Percentiles rank a stretch among this genome's conserved stretches.
phyloP scores from a whole-genome alignment of 768 basidiomycete species.

The Tulasnella calospora region DNA sequence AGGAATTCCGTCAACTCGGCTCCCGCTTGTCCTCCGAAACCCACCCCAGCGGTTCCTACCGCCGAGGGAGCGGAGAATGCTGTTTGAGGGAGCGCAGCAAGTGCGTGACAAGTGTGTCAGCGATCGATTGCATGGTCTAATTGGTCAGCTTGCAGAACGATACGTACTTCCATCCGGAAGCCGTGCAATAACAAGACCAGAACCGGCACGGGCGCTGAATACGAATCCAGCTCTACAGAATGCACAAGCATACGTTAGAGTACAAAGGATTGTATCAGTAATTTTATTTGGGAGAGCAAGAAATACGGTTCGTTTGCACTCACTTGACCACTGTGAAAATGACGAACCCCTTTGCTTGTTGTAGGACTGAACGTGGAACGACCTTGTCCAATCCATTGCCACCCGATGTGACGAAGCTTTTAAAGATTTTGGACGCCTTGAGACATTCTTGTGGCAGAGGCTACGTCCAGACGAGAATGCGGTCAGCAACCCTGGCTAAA shows the following conservation, averaged over 20 bases:
- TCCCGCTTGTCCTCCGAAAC: conserved; percentile 62
- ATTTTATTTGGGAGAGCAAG: conserved; percentile 58
- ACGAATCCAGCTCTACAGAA: conserved; percentile 36
- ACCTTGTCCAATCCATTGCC: conserved; percentile 39
- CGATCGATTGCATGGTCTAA: not conserved
- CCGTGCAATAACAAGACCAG: conserved; percentile 83
- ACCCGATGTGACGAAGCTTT: conserved; percentile 6
- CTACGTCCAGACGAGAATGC: conserved; percentile 7
- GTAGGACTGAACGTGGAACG: conserved; percentile 52
- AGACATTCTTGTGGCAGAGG: conserved; percentile 25
- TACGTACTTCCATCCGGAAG: conserved; percentile 73
- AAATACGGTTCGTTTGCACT: conserved; percentile 38
- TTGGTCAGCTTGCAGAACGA: conserved; percentile 1
- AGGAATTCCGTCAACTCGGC: conserved; percentile 85
- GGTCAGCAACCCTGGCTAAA: not conserved
- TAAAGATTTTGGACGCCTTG: conserved; percentile 23
- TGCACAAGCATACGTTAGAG: not conserved
- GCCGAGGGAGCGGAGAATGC: conserved; percentile 92
- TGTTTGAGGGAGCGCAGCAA: conserved; percentile 34
- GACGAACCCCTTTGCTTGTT: conserved; percentile 71
- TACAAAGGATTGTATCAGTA: not conserved
- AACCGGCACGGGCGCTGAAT: conserved; percentile 54
- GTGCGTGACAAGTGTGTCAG: not conserved
- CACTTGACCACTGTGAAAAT: conserved; percentile 83
- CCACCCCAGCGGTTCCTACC: conserved; percentile 87